Percentiles rank a stretch among this genome's conserved stretches.
These are phyloP conservation scores for Barnettozyma populi DNA, from an alignment of 805 yeast species.

Conservation along the genomic window DNA sequence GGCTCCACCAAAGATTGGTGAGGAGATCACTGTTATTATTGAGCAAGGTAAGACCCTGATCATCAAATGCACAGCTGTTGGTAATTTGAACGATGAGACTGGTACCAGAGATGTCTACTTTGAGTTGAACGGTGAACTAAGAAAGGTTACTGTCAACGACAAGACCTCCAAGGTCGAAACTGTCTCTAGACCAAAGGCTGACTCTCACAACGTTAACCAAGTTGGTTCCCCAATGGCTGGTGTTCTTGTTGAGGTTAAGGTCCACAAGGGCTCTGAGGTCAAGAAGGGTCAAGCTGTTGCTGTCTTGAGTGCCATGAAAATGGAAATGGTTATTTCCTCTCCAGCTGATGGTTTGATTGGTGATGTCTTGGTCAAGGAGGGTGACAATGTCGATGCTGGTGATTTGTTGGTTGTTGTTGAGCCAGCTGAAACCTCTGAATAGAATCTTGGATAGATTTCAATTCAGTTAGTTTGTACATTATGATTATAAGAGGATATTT, in stretches of 20 bases:
- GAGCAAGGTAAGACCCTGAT: slow-evolving; percentile 94
- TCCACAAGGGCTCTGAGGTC: slow-evolving; percentile 80
- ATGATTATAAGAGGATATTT: background rate
- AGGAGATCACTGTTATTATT: slow-evolving; percentile 83
- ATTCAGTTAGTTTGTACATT: background rate
- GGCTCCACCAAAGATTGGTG: slow-evolving; percentile 81
- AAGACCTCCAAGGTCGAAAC: slow-evolving; percentile 81
- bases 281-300: slow-evolving; percentile 96
- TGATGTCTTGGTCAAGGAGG: slow-evolving; percentile 73
- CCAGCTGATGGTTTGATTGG: slow-evolving; percentile 82
- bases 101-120: slow-evolving; percentile 96
- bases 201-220: slow-evolving; percentile 78
- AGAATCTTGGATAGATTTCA: background rate
- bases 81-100: slow-evolving; percentile 77
- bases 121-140: slow-evolving; percentile 96
- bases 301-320: slow-evolving; percentile 95
- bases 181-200: slow-evolving; percentile 86
- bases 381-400: slow-evolving; percentile 93
- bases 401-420: slow-evolving; percentile 65
- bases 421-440: slow-evolving; percentile 4
- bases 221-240: slow-evolving; percentile 99
- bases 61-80: slow-evolving; percentile 86
- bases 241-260: slow-evolving; percentile 91
- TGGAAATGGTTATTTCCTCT: slow-evolving; percentile 98
- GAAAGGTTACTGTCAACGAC: slow-evolving; percentile 91